phyloP scores from a whole-genome alignment of 345 rosid genomes.

The Dovyalis caffra region DNA sequence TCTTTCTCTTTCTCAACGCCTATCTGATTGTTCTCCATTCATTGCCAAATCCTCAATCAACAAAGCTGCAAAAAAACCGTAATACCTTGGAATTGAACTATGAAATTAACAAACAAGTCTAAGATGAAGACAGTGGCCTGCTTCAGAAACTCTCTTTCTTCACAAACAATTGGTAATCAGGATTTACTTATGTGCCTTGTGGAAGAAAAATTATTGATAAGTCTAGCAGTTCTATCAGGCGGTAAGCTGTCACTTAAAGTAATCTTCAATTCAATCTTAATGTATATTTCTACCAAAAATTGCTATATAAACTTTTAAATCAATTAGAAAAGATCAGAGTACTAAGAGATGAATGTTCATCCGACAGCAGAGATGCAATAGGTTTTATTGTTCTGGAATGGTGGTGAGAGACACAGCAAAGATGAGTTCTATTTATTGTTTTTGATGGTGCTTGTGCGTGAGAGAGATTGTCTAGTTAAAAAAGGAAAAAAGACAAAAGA shows the following conservation, averaged over 20 bases:
- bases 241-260: neutral
- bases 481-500: too few species aligned
- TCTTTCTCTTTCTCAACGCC: neutral
- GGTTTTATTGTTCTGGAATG: neutral
- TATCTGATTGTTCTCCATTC: neutral
- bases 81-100: constrained; percentile 1
- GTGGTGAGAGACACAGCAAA: neutral
- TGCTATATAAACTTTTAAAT: neutral
- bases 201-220: neutral
- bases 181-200: neutral
- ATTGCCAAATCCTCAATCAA: neutral
- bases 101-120: neutral
- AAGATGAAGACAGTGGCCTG: neutral
- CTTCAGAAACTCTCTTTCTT: neutral
- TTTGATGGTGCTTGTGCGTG: neutral
- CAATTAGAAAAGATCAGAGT: neutral
- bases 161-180: neutral
- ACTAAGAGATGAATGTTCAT: neutral
- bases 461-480: neutral
- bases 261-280: neutral
- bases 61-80: neutral
- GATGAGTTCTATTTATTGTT: neutral
- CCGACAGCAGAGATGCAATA: neutral
- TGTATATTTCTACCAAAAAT: neutral
- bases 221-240: neutral